Conservation (phyloP, 352 stramenopile species). For the Globisporangium iwayamae region DNA sequence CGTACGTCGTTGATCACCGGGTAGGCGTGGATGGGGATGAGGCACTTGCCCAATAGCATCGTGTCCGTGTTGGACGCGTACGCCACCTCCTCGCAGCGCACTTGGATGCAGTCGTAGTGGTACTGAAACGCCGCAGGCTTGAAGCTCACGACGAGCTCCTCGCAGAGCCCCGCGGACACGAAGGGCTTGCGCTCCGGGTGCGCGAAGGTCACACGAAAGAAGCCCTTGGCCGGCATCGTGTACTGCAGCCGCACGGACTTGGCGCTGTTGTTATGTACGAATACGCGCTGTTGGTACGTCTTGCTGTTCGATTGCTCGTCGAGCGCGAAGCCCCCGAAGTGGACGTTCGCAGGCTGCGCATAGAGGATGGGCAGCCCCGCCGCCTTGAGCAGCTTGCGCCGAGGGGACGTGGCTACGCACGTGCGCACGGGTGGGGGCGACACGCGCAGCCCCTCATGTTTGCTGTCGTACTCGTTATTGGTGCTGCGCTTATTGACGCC, state of each 20-base stretch:
- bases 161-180: constrained; percentile 66
- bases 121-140: constrained; percentile 73
- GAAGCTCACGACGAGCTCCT: constrained; percentile 81
- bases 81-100: constrained; percentile 68
- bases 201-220: constrained; percentile 56
- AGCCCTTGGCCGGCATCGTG: constrained; percentile 36
- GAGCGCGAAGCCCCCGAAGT: constrained; percentile 85
- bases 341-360: constrained; percentile 60
- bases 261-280: constrained; percentile 73
- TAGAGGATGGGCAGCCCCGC: constrained; percentile 36
- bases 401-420: constrained; percentile 22
- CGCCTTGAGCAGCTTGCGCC: constrained; percentile 20
- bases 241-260: constrained; percentile 75
- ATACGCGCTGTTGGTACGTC: constrained; percentile 58
- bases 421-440: constrained; percentile 9
- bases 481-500: neutral
- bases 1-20: constrained; percentile 75
- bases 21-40: constrained; percentile 87
- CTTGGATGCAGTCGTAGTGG: constrained; percentile 87
- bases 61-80: constrained; percentile 55
- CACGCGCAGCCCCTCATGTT: constrained; percentile 14
- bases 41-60: constrained; percentile 31
- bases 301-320: constrained; percentile 15
- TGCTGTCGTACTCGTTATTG: constrained; percentile 13
- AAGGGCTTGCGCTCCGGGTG: constrained; percentile 46